Evolutionary conservation across 2,329 filamentous ascomycete species (phyloP).

Genomic region (Colletotrichum simmondsii): DNA sequence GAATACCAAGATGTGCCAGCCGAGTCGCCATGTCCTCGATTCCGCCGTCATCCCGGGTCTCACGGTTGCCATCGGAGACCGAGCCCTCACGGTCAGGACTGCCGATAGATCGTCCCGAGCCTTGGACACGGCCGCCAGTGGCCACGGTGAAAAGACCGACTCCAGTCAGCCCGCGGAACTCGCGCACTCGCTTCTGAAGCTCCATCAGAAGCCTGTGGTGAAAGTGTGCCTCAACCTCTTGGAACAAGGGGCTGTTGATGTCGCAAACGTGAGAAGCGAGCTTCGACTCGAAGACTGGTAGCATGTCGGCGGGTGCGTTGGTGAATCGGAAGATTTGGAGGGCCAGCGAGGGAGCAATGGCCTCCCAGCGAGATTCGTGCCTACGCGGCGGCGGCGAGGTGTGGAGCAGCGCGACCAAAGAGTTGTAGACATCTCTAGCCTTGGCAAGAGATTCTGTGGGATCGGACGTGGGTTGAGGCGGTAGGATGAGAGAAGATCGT

Average conservation of each 20-base stretch:
- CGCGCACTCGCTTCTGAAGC: conserved; percentile 60
- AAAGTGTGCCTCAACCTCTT: conserved; percentile 61
- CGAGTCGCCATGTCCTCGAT: conserved; percentile 78
- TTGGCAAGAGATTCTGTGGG: conserved; percentile 54
- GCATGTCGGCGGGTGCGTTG: conserved; percentile 59
- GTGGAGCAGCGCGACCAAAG: conserved; percentile 65
- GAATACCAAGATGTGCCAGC: conserved; percentile 82
- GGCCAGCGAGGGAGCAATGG: conserved; percentile 63
- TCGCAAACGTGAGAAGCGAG: conserved; percentile 57
- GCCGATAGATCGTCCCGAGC: conserved; percentile 47
- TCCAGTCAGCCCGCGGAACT: conserved; percentile 63
- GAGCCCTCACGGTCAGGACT: conserved; percentile 41
- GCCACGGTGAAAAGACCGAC: conserved; percentile 66
- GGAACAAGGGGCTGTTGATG: conserved; percentile 55
- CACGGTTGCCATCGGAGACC: conserved; percentile 46
- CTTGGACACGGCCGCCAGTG: conserved; percentile 60
- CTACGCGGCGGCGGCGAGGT: conserved; percentile 56
- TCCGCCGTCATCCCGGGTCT: conserved; percentile 62
- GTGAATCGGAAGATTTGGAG: conserved; percentile 69
- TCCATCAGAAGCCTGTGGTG: conserved; percentile 60
- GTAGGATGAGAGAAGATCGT: conserved; percentile 56
- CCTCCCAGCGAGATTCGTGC: conserved; percentile 61
- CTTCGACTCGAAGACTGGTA: conserved; percentile 61
- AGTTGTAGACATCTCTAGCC: conserved; percentile 61
- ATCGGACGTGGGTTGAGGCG: conserved; percentile 49